Base-by-base conservation (phyloP, 2,329 filamentous ascomycete genomes). In the Dothidotthia symphoricarpi region DNA sequence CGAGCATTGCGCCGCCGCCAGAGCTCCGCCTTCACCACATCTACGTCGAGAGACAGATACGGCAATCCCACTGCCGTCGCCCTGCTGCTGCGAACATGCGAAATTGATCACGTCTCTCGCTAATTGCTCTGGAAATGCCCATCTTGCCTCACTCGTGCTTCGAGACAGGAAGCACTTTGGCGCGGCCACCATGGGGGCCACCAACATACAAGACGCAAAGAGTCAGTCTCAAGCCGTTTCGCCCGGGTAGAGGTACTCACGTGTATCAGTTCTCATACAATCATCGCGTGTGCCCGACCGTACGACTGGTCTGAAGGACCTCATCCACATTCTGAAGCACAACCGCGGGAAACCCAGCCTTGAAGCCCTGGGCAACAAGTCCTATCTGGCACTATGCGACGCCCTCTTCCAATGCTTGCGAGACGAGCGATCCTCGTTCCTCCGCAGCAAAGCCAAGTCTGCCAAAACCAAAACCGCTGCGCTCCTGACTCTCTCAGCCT, bases 311-410 rank as follows among this genome's bases (percentile, higher is more conserved):
- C 64, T 82, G 42, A 70, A 71, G 46, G 73, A 80, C 51, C 64
- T 82, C 37, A 76, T 75, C 56, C 71, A 76, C 45, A 74, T 81
- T 36, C 66, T 83, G 22, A 70, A 72, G 36, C 71, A 76, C 51
- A 77, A 77, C 51, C 75, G 69, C 51, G 68, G 63, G 17, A 71
- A 61, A 46, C 45, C 63, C 17, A 64, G 51, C 29, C 51, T 71
- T 45, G 64, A 71, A 24, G 56, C 59, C 5, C 71, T 95, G 24
- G 78, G 77, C 30, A 88, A 95, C 60, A 86, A 85, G 60, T 78
- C 78, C n/a, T 95, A 86, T 51, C 85, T 93, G 58, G 78, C 79
- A 42, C 81, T 96, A 28, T 87, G 88, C 53, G 88, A 96, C 57
- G 78, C 80, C 1, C 71, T 97, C 3, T 95, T 96, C 59, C 76